Percentiles rank a stretch among this genome's conserved stretches.
Conservation (phyloP, 2,329 filamentous ascomycete species). For the Phaeosphaeria sp. region DNA sequence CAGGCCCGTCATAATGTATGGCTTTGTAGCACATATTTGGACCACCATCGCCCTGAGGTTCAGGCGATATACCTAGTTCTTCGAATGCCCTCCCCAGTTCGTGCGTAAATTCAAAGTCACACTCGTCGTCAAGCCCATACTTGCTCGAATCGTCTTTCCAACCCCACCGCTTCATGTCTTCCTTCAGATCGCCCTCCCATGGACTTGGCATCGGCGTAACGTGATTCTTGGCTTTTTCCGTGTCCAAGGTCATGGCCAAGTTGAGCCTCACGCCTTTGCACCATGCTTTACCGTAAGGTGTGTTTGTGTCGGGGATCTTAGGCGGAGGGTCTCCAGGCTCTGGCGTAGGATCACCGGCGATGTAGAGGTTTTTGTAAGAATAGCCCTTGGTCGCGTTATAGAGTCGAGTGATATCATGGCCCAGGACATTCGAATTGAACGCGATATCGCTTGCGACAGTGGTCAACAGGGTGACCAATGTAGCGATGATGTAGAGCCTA, state of each 20-base stretch:
- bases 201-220: slow-evolving; percentile 13
- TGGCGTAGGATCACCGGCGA: not conserved
- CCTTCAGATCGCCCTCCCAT: slow-evolving; percentile 10
- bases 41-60: slow-evolving; percentile 8
- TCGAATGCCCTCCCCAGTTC: slow-evolving; percentile 1
- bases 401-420: not conserved
- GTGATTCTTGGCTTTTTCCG: slow-evolving; percentile 2
- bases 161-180: slow-evolving; percentile 14
- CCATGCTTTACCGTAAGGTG: slow-evolving; percentile 1
- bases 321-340: not conserved
- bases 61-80: slow-evolving; percentile 11
- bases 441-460: not conserved
- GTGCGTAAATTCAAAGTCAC: slow-evolving; percentile 4
- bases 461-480: not conserved
- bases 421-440: not conserved
- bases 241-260: slow-evolving; percentile 6
- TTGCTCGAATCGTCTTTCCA: slow-evolving; percentile 12
- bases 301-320: not conserved
- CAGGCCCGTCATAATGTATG: slow-evolving; percentile 15
- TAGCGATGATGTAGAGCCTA: not conserved
- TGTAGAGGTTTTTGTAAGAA: not conserved
- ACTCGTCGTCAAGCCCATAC: slow-evolving; percentile 5
- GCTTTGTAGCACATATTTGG: slow-evolving; percentile 19
- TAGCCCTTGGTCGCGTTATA: not conserved
- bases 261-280: slow-evolving; percentile 15